These are phyloP conservation scores for Stemphylium vesicarium DNA, from an alignment of 2,329 filamentous ascomycete genomes.

Conservation along the genomic window DNA sequence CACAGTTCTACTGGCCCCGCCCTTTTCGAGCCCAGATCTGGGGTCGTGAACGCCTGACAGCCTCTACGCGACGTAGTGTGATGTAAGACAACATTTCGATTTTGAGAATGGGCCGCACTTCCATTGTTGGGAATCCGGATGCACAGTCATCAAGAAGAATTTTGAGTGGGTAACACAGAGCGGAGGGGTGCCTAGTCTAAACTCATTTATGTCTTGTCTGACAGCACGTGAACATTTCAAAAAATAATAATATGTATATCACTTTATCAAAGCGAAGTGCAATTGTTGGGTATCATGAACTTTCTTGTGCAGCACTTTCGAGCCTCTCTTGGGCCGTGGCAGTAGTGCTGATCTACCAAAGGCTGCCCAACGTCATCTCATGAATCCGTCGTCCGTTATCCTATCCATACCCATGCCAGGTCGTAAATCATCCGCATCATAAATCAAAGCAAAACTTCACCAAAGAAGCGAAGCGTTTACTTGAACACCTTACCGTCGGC, in stretches of 20 bases:
- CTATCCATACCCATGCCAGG: conserved; percentile 38
- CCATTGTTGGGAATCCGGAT: not conserved
- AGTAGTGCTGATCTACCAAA: conserved; percentile 36
- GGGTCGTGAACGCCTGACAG: conserved; percentile 13
- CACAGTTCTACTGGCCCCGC: conserved; percentile 15
- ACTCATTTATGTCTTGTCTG: not conserved
- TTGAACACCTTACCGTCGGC: conserved; percentile 99
- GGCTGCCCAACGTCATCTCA: conserved; percentile 31
- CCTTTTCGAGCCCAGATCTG: conserved; percentile 17
- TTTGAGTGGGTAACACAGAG: not conserved
- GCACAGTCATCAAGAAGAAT: not conserved
- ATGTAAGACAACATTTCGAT: not conserved
- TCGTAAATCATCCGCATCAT: conserved; percentile 47
- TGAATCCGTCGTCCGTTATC: conserved; percentile 32
- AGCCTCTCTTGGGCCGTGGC: conserved; percentile 33
- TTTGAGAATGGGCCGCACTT: not conserved
- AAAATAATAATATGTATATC: not conserved
- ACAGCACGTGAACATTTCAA: not conserved
- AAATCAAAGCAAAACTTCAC: conserved; percentile 28
- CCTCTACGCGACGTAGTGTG: conserved; percentile 3
- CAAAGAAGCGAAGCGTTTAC: conserved; percentile 62
- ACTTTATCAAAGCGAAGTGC: not conserved
- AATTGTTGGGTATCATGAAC: conserved; percentile 32
- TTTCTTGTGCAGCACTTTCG: conserved; percentile 34
- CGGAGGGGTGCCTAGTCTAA: not conserved